Evolutionary conservation across 2,329 filamentous ascomycete species (phyloP).

Genomic region (Coleophoma crateriformis): DNA sequence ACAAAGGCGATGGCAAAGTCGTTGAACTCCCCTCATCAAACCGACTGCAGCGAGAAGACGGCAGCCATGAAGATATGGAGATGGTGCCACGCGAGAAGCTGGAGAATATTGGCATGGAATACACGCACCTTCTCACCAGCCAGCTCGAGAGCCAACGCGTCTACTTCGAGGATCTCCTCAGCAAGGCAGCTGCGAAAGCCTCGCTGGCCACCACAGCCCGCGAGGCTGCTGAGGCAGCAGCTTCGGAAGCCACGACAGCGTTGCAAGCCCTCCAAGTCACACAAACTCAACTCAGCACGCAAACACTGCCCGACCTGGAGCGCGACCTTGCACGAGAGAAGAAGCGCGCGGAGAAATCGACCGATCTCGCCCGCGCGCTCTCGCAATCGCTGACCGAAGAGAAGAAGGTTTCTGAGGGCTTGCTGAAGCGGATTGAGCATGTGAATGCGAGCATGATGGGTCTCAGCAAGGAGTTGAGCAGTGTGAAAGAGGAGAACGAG

Average conservation of each 20-base stretch:
- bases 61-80: constrained; percentile 43
- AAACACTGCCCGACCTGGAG: constrained; percentile 64
- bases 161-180: constrained; percentile 91
- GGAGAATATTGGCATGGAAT: constrained; percentile 83
- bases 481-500: constrained; percentile 55
- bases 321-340: constrained; percentile 65
- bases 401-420: constrained; percentile 73
- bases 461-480: constrained; percentile 50
- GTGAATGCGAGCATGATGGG: constrained; percentile 57
- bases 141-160: constrained; percentile 89
- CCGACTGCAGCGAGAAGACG: neutral
- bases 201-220: constrained; percentile 64
- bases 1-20: constrained; percentile 87
- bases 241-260: constrained; percentile 42
- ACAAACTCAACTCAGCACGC: constrained; percentile 38
- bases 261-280: constrained; percentile 47
- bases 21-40: constrained; percentile 67
- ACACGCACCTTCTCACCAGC: constrained; percentile 86
- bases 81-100: constrained; percentile 65
- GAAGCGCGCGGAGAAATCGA: constrained; percentile 63
- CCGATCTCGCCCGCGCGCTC: constrained; percentile 69
- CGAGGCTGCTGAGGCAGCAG: constrained; percentile 50
- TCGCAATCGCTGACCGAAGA: constrained; percentile 78
- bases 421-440: constrained; percentile 77
- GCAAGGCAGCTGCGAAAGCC: constrained; percentile 85